A percentile compares a stretch with the other conserved stretches of the same genome.
Conservation (phyloP, 352 stramenopile genomes). For the Phytophthora agathidicida region DNA sequence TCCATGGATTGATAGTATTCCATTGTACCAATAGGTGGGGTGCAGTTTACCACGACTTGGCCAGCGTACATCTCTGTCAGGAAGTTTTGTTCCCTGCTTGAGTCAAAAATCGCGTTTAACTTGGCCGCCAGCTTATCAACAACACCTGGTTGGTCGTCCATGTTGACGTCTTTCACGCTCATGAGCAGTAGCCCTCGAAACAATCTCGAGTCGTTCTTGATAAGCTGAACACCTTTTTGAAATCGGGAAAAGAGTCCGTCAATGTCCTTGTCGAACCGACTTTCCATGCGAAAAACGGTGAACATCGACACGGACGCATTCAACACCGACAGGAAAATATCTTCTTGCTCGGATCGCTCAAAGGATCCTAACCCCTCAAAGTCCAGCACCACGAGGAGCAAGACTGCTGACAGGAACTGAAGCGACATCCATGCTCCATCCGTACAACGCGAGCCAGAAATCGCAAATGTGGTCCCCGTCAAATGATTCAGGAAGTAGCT, state of each 20-base stretch:
- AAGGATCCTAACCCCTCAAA: constrained; percentile 82
- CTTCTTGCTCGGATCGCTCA: constrained; percentile 72
- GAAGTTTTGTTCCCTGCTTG: constrained; percentile 67
- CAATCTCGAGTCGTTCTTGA: constrained; percentile 56
- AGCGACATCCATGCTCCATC: constrained; percentile 49
- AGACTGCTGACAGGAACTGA: constrained; percentile 24
- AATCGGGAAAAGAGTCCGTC: constrained; percentile 67
- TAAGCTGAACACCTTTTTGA: constrained; percentile 63
- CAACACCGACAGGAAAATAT: no score
- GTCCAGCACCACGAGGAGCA: constrained; percentile 72
- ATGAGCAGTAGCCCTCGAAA: constrained; percentile 67
- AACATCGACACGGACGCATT: constrained; percentile 73
- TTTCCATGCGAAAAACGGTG: constrained; percentile 78
- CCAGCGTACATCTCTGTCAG: constrained; percentile 68
- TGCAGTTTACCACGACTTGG: constrained; percentile 67
- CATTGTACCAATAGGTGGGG: constrained; percentile 58
- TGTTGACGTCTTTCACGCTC: constrained; percentile 75
- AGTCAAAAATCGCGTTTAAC: constrained; percentile 43
- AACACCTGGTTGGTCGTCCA: constrained; percentile 54
- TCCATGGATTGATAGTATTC: constrained; percentile 56
- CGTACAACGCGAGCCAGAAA: constrained; percentile 40
- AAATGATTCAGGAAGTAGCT: constrained; percentile 83
- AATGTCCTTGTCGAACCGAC: constrained; percentile 79
- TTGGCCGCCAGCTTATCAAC: constrained; percentile 60
- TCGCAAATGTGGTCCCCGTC: constrained; percentile 68